Percentiles rank a stretch among this genome's conserved stretches.
phyloP scores from a whole-genome alignment of 441 rosid species.

The Arabidopsis lyrata region DNA sequence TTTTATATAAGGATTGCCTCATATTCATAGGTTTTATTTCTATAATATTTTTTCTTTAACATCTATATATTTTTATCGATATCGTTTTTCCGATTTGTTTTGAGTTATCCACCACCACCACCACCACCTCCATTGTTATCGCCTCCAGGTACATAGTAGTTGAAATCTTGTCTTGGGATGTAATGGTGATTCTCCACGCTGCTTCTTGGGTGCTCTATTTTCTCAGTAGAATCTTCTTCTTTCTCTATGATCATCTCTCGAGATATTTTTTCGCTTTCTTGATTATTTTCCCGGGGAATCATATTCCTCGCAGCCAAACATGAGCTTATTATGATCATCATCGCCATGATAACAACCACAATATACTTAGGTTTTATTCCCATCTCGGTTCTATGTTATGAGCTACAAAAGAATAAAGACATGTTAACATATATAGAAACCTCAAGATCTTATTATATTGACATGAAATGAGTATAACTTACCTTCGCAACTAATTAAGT shows the following conservation, averaged over 20 bases:
- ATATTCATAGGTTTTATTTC: conserved; percentile 8
- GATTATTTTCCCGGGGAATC: conserved; percentile 17
- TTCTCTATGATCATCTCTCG: background rate
- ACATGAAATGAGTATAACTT: conserved; percentile 19
- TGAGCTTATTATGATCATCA: conserved; percentile 35
- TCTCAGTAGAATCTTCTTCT: conserved; percentile 31
- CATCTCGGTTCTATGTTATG: conserved; percentile 20
- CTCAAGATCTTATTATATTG: background rate
- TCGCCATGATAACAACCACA: conserved; percentile 16
- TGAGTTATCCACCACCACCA: conserved; percentile 37
- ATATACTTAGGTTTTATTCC: conserved; percentile 6
- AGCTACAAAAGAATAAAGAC: conserved; percentile 17
- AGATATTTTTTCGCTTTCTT: conserved; percentile 13
- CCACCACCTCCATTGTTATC: conserved; percentile 32
- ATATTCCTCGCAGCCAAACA: conserved; percentile 33
- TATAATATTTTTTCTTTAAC: background rate
- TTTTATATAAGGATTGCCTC: background rate
- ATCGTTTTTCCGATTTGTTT: background rate
- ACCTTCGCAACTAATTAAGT: conserved; percentile 19
- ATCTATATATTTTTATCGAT: conserved; percentile 4
- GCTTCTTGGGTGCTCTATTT: conserved; percentile 44
- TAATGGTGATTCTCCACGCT: conserved; percentile 58
- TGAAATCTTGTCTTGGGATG: conserved; percentile 61
- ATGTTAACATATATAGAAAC: background rate
- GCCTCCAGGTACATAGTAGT: conserved; percentile 42